A percentile compares a stretch with the other conserved stretches of the same genome.
Evolutionary conservation across 306 rosid species (phyloP).

Genomic region (Pachyrhizus erosus): DNA sequence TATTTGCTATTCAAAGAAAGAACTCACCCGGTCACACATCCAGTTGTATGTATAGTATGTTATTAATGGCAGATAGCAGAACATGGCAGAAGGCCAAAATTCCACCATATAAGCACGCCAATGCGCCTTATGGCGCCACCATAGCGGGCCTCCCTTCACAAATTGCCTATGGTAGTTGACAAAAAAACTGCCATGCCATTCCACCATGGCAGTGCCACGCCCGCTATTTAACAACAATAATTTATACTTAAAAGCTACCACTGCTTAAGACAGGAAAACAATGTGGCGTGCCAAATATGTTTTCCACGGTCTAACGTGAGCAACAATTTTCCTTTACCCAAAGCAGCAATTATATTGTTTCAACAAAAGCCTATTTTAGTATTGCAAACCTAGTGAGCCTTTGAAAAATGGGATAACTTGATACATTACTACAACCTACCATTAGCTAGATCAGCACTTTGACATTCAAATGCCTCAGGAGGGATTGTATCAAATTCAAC

Average conservation of each 20-base stretch:
- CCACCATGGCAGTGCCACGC: no score
- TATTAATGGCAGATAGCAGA: no score
- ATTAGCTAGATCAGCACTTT: constrained; percentile 56
- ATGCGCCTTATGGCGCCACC: no score
- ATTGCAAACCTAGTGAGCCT: constrained; percentile 20
- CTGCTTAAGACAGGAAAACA: constrained; percentile 24
- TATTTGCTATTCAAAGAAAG: constrained; percentile 26
- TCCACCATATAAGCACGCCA: no score
- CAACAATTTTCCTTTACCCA: constrained; percentile 7
- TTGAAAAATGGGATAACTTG: background rate
- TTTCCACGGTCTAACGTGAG: background rate
- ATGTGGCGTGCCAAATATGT: background rate
- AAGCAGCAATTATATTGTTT: constrained; percentile 1
- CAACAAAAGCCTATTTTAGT: constrained; percentile 11
- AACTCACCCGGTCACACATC: constrained; percentile 7
- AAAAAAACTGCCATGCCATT: no score
- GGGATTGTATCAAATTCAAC: constrained; percentile 91
- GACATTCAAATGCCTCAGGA: constrained; percentile 91
- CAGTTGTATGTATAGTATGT: constrained; percentile 17
- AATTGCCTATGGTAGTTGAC: no score
- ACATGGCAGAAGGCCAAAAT: no score
- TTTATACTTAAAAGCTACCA: no score
- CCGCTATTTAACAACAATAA: no score
- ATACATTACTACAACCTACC: constrained; percentile 56
- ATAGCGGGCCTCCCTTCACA: no score